Base-by-base conservation (phyloP, 1,284 basidiomycete species). In the Ustilago nuda region DNA sequence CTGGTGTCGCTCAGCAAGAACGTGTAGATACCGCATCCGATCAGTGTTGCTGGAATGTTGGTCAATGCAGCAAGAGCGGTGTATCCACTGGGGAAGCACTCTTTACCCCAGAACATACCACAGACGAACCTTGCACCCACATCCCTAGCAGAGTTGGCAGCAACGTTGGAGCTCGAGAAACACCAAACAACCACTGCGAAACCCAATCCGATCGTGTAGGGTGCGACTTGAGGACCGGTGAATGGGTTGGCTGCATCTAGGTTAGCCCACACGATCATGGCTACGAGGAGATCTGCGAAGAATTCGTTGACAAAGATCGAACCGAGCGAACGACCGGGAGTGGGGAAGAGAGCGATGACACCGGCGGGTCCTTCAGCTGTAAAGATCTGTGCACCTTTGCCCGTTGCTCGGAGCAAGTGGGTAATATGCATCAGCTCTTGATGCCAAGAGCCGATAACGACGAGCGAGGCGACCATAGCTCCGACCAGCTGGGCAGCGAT, bases 1-100 rank as follows among this genome's bases (percentile, higher is more conserved):
- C 80, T 61, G 12, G 76, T 80, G 72, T 82, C 79, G 32, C 57
- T 61, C 48, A 82, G 68, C 70, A 82, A 72, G 76, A 80, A 82
- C 30, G 80, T 82, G 76, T 82, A 81, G 59, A 82, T 74, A 9
- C 52, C 67, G 45, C 61, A 59, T 9, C 73, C 80, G 32, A 80
- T 32, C n/a, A 82, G 32, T 0, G 80, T 80, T 4, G 76, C 79
- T 0, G 75, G 76, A 54, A 82, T 77, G 68, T 81, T 81, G 58
- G 79, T 82, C 6, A 82, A 56, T 12, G 80, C 80, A 7, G 80
- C 66, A 23, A 82, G 43, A 9, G 79, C 80, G 8, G 76, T 67
- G 66, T 82, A 82, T 8, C 51, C 57, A 7, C 76, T 7, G 1
- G 80, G 80, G 78, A 82, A 82, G 69, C 78, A 80, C 19, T 77